Percentiles rank a stretch among this genome's conserved stretches.
Conservation (phyloP, 1,139 yeast genomes). For the Candida sp. region DNA sequence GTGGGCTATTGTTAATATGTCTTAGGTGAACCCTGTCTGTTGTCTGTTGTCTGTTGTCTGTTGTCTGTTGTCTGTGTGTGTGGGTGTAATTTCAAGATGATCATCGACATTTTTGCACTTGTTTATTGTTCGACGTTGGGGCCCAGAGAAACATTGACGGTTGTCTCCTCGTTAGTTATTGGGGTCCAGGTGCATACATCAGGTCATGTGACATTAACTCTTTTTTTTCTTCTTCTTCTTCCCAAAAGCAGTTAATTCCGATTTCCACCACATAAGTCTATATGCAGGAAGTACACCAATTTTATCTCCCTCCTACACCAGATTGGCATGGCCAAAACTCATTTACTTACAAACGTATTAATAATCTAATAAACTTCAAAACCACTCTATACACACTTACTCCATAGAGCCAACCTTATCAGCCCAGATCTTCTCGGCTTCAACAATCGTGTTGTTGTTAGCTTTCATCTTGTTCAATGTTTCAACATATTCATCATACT, state of each 20-base stretch:
- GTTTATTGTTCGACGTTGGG: neutral
- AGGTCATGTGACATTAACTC: constrained; percentile 4
- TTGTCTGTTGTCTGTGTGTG: neutral
- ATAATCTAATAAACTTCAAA: too few relatives aligned
- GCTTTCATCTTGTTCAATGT: constrained; percentile 98
- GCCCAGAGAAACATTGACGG: neutral
- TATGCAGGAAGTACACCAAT: constrained; percentile 1
- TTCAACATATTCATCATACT: constrained; percentile 93
- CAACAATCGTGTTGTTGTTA: constrained; percentile 84
- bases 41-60: too few relatives aligned
- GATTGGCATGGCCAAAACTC: too few relatives aligned
- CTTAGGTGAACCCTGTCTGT: constrained; percentile 3
- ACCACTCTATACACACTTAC: neutral
- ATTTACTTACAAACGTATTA: too few relatives aligned
- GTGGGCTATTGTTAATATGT: neutral
- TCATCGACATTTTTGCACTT: constrained; percentile 12
- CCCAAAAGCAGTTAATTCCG: neutral
- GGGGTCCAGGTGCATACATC: constrained; percentile 1
- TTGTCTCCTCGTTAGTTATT: neutral
- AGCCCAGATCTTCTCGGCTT: constrained; percentile 86
- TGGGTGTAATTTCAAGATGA: constrained; percentile 9
- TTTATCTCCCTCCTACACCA: neutral
- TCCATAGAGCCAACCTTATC: constrained; percentile 40
- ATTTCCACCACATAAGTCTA: neutral
- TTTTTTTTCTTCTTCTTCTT: neutral